Conservation (phyloP, 140 eudicot genomes). For the Erigeron philadelphicus region DNA sequence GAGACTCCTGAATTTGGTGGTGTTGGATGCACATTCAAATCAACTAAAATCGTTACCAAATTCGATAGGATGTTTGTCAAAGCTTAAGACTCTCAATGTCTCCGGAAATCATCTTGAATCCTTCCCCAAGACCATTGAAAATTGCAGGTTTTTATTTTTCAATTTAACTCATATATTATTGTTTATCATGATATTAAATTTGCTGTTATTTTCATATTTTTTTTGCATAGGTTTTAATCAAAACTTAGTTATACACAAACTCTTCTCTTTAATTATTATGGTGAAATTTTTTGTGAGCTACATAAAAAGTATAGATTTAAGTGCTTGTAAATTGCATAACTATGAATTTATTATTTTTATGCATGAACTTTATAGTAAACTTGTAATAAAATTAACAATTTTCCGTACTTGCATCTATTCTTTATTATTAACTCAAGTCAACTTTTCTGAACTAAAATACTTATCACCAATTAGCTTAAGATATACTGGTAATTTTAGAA, state of each 20-base stretch:
- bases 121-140: slow-evolving; percentile 64
- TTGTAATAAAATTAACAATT: not conserved
- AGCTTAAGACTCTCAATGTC: slow-evolving; percentile 63
- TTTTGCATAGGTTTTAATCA: too few species aligned
- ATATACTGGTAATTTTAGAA: too few species aligned
- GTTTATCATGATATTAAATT: too few species aligned
- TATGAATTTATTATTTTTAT: not conserved
- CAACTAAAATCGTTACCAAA: slow-evolving; percentile 64
- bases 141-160: slow-evolving; percentile 53
- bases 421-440: not conserved
- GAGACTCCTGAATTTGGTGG: slow-evolving; percentile 48
- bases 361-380: not conserved
- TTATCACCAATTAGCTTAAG: not conserved
- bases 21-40: slow-evolving; percentile 73
- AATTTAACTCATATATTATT: not conserved
- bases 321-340: not conserved
- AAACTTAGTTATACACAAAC: too few species aligned
- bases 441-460: not conserved
- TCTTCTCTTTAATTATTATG: too few species aligned
- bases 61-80: slow-evolving; percentile 74
- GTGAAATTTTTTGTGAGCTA: too few species aligned
- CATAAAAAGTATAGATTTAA: not conserved
- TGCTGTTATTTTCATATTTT: too few species aligned
- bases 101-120: slow-evolving; percentile 67
- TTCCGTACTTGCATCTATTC: not conserved